Percentiles rank a stretch among this genome's conserved stretches.
Conservation (phyloP, 2,329 filamentous ascomycete species). For the Arachnopeziza araneosa region DNA sequence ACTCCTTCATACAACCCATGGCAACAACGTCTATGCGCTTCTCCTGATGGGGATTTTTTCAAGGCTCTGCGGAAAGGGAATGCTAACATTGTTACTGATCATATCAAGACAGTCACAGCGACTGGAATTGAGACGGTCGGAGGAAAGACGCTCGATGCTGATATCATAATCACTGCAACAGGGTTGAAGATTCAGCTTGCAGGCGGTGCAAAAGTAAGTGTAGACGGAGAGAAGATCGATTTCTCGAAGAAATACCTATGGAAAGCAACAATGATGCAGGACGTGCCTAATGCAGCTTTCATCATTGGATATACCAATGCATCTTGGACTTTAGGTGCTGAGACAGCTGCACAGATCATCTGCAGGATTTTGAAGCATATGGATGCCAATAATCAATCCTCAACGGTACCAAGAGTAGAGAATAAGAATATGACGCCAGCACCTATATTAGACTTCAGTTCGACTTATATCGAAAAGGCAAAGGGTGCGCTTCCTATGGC, state of each 20-base stretch:
- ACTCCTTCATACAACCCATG: conserved; percentile 60
- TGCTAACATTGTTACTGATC: conserved; percentile 44
- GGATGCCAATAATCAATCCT: conserved; percentile 12
- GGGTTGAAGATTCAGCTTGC: conserved; percentile 56
- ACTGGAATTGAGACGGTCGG: conserved; percentile 37
- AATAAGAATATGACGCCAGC: conserved; percentile 8
- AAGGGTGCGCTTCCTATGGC: conserved; percentile 19
- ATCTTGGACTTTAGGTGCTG: conserved; percentile 63
- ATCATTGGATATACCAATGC: conserved; percentile 61
- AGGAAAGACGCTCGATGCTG: conserved; percentile 43
- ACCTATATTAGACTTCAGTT: conserved; percentile 20
- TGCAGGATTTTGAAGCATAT: conserved; percentile 29
- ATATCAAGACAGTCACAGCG: conserved; percentile 45
- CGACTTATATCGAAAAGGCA: conserved; percentile 25
- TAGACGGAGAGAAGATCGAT: conserved; percentile 49
- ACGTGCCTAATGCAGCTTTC: conserved; percentile 56
- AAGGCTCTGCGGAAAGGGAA: conserved; percentile 41
- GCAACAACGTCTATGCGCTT: conserved; percentile 71
- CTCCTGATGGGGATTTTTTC: conserved; percentile 52
- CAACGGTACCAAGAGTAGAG: conserved; percentile 15
- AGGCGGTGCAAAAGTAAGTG: conserved; percentile 44
- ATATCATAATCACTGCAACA: conserved; percentile 66
- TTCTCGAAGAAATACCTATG: conserved; percentile 50
- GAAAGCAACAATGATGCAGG: conserved; percentile 61
- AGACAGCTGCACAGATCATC: conserved; percentile 30